Conservation (phyloP, 2,329 filamentous ascomycete species). For the Didymella lethalis region DNA sequence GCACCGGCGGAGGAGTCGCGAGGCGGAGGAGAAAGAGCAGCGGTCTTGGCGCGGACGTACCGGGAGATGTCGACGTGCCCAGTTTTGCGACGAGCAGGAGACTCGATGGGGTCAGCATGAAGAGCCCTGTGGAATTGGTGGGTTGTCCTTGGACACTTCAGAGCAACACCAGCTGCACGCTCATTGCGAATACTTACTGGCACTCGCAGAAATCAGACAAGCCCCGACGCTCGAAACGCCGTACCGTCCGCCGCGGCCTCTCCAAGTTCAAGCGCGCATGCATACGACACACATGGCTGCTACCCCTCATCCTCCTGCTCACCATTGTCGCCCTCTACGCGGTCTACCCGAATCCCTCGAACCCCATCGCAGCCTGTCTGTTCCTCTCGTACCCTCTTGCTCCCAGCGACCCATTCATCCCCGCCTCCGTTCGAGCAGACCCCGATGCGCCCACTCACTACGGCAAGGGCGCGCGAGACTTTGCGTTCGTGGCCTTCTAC, state of each 20-base stretch:
- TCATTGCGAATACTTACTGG: conserved; percentile 12
- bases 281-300: conserved; percentile 66
- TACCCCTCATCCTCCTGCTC: conserved; percentile 72
- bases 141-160: neutral
- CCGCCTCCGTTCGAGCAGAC: conserved; percentile 48
- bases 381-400: conserved; percentile 88
- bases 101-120: conserved; percentile 11
- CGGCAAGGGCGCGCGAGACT: conserved; percentile 86
- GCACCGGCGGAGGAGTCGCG: conserved; percentile 24
- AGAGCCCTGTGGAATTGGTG: conserved; percentile 30
- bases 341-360: conserved; percentile 77
- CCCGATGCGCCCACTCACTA: conserved; percentile 66
- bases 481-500: conserved; percentile 90
- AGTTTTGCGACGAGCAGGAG: conserved; percentile 57
- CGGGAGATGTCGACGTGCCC: conserved; percentile 61
- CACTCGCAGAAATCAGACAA: conserved; percentile 34
- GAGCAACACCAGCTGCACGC: neutral
- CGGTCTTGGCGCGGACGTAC: conserved; percentile 60
- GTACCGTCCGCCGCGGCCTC: conserved; percentile 55
- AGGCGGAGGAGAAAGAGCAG: conserved; percentile 55
- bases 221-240: conserved; percentile 55
- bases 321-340: conserved; percentile 73
- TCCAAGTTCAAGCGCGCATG: conserved; percentile 57
- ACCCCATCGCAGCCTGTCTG: conserved; percentile 81
- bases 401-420: conserved; percentile 47